Evolutionary conservation across 352 stramenopile species (phyloP).

Genomic region (Thalassiosira hispida): DNA sequence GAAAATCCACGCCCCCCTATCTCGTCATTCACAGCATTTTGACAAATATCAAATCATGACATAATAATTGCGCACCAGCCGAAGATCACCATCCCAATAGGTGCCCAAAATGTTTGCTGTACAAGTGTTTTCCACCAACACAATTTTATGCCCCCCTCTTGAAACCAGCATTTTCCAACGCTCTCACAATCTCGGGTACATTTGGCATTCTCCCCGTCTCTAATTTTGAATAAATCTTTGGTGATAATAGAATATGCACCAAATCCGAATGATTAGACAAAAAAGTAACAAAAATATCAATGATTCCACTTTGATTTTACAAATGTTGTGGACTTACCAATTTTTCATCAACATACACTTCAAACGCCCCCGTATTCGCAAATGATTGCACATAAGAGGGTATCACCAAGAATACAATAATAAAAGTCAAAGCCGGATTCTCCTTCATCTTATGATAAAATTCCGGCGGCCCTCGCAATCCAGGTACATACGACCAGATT

Average conservation of each 20-base stretch:
- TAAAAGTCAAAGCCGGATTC: slow-evolving; percentile 66
- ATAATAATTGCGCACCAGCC: slow-evolving; percentile 3
- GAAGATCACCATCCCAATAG: neutral
- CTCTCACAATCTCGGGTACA: slow-evolving; percentile 45
- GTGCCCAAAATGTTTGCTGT: neutral
- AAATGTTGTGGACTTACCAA: slow-evolving; percentile 35
- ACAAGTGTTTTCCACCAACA: neutral
- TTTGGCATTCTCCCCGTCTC: slow-evolving; percentile 70
- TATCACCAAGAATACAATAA: slow-evolving; percentile 76
- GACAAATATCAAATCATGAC: neutral
- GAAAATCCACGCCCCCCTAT: neutral
- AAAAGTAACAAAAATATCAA: slow-evolving; percentile 1
- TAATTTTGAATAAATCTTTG: slow-evolving; percentile 75
- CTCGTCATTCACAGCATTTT: slow-evolving; percentile 34
- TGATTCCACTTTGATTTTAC: neutral
- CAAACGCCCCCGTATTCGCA: slow-evolving; percentile 76
- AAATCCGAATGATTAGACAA: slow-evolving; percentile 5
- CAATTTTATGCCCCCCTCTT: slow-evolving; percentile 31
- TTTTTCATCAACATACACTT: slow-evolving; percentile 76
- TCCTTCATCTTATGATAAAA: slow-evolving; percentile 75
- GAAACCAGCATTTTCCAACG: slow-evolving; percentile 47
- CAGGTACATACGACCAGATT: slow-evolving; percentile 64
- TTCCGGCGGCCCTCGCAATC: slow-evolving; percentile 43
- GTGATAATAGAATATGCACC: neutral
- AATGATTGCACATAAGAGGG: slow-evolving; percentile 70